Conservation (phyloP, 805 yeast genomes). For the Nematodospora valgi region DNA sequence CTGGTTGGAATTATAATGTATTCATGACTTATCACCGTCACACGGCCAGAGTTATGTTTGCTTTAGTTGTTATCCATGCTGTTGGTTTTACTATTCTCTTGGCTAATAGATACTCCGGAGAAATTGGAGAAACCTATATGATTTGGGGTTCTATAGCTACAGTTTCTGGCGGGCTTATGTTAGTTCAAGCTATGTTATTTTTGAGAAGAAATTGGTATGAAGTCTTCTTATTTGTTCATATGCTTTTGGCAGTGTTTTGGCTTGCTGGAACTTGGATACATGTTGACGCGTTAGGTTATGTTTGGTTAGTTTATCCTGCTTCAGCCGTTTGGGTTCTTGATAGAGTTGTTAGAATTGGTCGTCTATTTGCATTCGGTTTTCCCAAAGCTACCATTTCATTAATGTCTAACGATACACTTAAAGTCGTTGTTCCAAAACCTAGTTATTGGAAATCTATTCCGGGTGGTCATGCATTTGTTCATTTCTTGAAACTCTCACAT, state of each 20-base stretch:
- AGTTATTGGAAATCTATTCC: slow-evolving; percentile 39
- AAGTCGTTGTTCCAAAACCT: slow-evolving; percentile 48
- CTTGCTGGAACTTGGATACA: slow-evolving; percentile 45
- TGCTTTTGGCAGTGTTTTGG: slow-evolving; percentile 35
- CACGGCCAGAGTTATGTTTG: slow-evolving; percentile 33
- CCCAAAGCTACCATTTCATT: slow-evolving; percentile 32
- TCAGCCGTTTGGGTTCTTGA: slow-evolving; percentile 38
- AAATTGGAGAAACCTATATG: slow-evolving; percentile 12
- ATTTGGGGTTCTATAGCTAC: slow-evolving; percentile 34
- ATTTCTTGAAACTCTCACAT: slow-evolving; percentile 37
- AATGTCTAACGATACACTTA: slow-evolving; percentile 37
- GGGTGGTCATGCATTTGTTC: slow-evolving; percentile 36
- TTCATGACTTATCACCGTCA: slow-evolving; percentile 45
- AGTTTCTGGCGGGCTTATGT: slow-evolving; percentile 25
- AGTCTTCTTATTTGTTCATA: slow-evolving; percentile 31
- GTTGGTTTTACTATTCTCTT: slow-evolving; percentile 28
- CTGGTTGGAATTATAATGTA: slow-evolving; percentile 51
- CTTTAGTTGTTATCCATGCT: slow-evolving; percentile 30
- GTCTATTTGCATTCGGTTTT: slow-evolving; percentile 31
- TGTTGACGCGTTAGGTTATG: slow-evolving; percentile 23
- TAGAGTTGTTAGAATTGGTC: slow-evolving; percentile 28
- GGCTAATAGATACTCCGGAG: neutral
- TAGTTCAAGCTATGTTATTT: slow-evolving; percentile 28
- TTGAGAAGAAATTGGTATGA: slow-evolving; percentile 40
- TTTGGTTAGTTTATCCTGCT: slow-evolving; percentile 24